phyloP scores from a whole-genome alignment of 2,329 filamentous ascomycete genomes.

The Dothideomycetidae sp. region DNA sequence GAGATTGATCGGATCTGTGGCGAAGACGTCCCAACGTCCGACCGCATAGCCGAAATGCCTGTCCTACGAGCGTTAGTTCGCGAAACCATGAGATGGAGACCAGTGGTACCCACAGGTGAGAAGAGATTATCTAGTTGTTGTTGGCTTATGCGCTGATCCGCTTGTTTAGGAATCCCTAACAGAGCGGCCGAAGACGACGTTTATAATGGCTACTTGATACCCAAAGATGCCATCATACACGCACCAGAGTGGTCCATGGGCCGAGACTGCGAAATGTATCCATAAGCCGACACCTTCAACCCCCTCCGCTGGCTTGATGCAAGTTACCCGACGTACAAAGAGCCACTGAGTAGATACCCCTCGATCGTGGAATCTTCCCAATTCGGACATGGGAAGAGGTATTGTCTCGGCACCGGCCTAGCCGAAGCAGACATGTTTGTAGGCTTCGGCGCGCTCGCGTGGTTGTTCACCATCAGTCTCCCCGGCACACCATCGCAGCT shows the following conservation, averaged over 20 bases:
- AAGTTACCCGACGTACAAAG: constrained; percentile 50
- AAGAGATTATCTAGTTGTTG: neutral
- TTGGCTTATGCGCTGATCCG: neutral
- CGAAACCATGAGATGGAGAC: constrained; percentile 45
- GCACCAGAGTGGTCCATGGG: constrained; percentile 40
- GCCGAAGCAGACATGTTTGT: constrained; percentile 46
- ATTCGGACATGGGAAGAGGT: constrained; percentile 50
- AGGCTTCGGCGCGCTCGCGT: constrained; percentile 20
- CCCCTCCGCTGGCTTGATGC: constrained; percentile 50
- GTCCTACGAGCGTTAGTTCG: constrained; percentile 42
- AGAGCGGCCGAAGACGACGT: constrained; percentile 37
- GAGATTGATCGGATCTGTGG: constrained; percentile 43
- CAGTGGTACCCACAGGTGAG: constrained; percentile 35
- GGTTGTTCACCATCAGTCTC: constrained; percentile 7
- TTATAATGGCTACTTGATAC: constrained; percentile 39
- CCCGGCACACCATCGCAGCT: no score
- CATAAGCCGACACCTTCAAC: constrained; percentile 47
- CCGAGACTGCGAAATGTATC: constrained; percentile 45
- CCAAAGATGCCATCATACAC: constrained; percentile 37
- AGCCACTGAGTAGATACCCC: constrained; percentile 48
- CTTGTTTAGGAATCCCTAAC: constrained; percentile 34
- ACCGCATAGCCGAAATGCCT: constrained; percentile 38
- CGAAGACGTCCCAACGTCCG: constrained; percentile 37
- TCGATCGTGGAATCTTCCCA: constrained; percentile 50
- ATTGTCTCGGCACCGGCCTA: constrained; percentile 48